Conservation (phyloP, 768 basidiomycete genomes). For the Leccinum disarticulatum region DNA sequence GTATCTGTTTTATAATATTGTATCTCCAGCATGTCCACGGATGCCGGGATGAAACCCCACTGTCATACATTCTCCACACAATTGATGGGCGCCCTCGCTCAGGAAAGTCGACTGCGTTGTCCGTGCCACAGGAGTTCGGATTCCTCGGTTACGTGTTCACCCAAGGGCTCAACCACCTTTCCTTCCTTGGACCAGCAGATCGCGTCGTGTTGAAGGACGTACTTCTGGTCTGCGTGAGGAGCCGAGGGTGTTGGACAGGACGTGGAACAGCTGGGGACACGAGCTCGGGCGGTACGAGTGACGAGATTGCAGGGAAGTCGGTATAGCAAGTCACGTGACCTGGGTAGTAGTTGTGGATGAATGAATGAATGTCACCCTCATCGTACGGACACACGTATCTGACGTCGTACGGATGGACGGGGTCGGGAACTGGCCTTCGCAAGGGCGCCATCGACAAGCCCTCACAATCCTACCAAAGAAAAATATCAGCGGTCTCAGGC, state of each 20-base stretch:
- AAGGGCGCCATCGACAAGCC: conserved; percentile 77
- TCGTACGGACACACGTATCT: conserved; percentile 62
- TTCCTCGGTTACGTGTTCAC: conserved; percentile 7
- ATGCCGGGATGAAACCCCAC: not conserved
- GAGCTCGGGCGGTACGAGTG: conserved; percentile 57
- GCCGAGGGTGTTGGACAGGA: conserved; percentile 73
- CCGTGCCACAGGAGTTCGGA: not conserved
- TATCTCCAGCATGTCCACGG: conserved; percentile 1
- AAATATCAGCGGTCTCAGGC: conserved; percentile 77
- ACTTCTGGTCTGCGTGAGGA: conserved; percentile 59
- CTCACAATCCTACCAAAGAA: conserved; percentile 81
- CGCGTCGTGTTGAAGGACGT: conserved; percentile 5
- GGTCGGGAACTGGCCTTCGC: conserved; percentile 83
- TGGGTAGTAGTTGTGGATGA: too few relatives aligned
- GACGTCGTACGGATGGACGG: conserved; percentile 83
- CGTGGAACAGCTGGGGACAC: conserved; percentile 86
- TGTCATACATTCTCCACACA: not conserved
- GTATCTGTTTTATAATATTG: conserved; percentile 5
- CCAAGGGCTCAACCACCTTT: conserved; percentile 7
- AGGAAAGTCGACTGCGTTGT: not conserved
- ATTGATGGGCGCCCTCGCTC: not conserved
- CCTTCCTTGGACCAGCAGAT: not conserved
- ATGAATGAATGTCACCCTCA: conserved; percentile 12
- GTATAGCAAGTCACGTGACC: conserved; percentile 12
- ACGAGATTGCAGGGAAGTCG: conserved; percentile 15